Evolutionary conservation across 1,284 basidiomycete species (phyloP), one percentile per base, ranked within the genome.

Genomic region (Ceraceosorus guamensis): DNA sequence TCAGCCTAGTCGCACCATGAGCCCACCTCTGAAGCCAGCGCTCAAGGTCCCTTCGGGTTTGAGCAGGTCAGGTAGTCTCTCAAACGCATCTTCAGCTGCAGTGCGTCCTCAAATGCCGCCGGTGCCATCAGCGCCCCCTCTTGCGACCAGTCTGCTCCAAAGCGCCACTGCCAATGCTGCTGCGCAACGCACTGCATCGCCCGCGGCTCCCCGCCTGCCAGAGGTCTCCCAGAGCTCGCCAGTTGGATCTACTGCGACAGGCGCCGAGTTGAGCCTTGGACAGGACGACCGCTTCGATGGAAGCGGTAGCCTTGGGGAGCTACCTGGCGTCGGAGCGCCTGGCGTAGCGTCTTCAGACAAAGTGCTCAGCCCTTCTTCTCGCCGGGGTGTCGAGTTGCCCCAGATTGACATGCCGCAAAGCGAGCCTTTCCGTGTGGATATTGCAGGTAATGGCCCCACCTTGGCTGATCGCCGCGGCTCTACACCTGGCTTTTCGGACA

Each of bases 231-330:
- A 16, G 11, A 41, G 39, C 39, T 24, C 24, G 24, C 24, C 24
- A 24, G 3, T 24, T 24, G 2, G 24, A 24, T 24, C 24, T 24
- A 24, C 49, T 24, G 4, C 18, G 6, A 35, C 49, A 0, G 18
- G n/a, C 31, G 30, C 49, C 3, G 35, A 24, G 11, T 41, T 52
- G 41, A 72, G 67, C 56, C 63, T 74, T 16, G 61, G 59, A 30
- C 53, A 70, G 41, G 68, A 73, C 58, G 60, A 62, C 43, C 59
- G 50, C 45, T 66, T 75, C 31, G 72, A 75, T 46, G 72, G 72
- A 34, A 71, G 66, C 4, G 72, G 72, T 6, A 62, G 63, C 46
- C 59, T 74, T 13, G 68, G 68, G 44, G 31, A 6, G 8, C 10
- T 11, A 47, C 7, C 46, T 13, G 14, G 50, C 33, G 34, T 41